Percentiles rank a stretch among this genome's conserved stretches.
These are phyloP conservation scores for Kodamaea restingae DNA, from an alignment of 805 yeast genomes.

Conservation along the genomic window DNA sequence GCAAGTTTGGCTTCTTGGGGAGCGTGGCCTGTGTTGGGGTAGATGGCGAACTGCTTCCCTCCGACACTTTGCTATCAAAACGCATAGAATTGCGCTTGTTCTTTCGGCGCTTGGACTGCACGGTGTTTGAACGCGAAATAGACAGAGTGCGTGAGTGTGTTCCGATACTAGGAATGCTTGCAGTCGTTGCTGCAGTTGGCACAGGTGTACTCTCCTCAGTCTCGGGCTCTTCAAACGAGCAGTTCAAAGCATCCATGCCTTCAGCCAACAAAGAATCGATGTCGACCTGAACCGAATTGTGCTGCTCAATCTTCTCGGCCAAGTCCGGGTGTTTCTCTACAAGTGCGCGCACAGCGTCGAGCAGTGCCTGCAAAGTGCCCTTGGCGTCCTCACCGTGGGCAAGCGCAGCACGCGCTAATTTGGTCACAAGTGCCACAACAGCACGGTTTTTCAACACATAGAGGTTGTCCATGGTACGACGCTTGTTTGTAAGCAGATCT, in stretches of 20 bases:
- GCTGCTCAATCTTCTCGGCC: conserved; percentile 24
- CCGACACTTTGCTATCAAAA: conserved; percentile 21
- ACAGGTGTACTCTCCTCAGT: neutral
- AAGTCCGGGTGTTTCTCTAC: conserved; percentile 36
- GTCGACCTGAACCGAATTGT: conserved; percentile 27
- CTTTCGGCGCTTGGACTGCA: conserved; percentile 25
- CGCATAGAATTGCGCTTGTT: conserved; percentile 33
- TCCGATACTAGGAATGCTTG: neutral
- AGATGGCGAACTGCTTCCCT: conserved; percentile 18
- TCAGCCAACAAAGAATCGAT: conserved; percentile 33
- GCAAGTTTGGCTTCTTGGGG: conserved; percentile 17
- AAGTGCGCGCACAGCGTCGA: conserved; percentile 39
- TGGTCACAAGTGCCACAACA: conserved; percentile 39
- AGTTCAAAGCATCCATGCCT: conserved; percentile 27
- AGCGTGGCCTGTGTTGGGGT: conserved; percentile 16
- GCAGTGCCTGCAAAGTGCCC: conserved; percentile 43
- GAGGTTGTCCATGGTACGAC: conserved; percentile 46
- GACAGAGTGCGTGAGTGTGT: conserved; percentile 9
- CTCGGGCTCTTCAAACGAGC: conserved; percentile 33
- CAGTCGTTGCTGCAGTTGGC: conserved; percentile 4
- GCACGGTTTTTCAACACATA: conserved; percentile 46
- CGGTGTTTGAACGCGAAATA: conserved; percentile 16
- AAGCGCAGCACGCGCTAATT: conserved; percentile 42
- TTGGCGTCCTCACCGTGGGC: conserved; percentile 48
- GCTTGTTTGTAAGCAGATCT: conserved; percentile 44